Base-by-base conservation (phyloP, 257 asterid genomes). In the Scutellaria minor region DNA sequence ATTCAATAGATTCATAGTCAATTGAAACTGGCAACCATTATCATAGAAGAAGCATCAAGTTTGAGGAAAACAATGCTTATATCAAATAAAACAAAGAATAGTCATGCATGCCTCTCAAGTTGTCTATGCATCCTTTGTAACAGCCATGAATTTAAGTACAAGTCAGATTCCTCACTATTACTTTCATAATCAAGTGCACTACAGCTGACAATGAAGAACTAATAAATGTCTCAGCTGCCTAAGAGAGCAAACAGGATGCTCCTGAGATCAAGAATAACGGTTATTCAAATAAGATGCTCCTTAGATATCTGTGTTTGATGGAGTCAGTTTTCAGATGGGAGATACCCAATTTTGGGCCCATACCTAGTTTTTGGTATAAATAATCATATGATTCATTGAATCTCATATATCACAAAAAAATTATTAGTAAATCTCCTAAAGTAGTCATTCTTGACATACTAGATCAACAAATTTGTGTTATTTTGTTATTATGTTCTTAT, bases 1-100 rank as follows among this genome's bases (percentile, higher is more conserved):
- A 51, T 54, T 73, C 20, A 18, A 69, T 71, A 70, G 77, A 73
- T 74, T 37, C 37, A 22, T 35, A 68, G 31, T 7, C 46, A 72
- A 12, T 44, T 39, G 15, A 39, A 57, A 45, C 66, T 10, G 67
- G 27, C 55, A 18, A 11, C 11, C 47, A 11, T 37, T 13, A 35
- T 31, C 12, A 35, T 18, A 24, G 37, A 51, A 27, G n/a, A 68
- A 10, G 27, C 48, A 70, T 53, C 7, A 9, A 27, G 50, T 46
- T 46, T n/a, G 47, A 22, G 7, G 64, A 46, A 40, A 3, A 9
- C 22, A 56, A 13, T 8, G 41, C 9, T 53, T 7, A 35, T 14
- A 44, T 45, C 6, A 37, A 54, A 61, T 27, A 68, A 60, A 75
- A 45, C 45, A 4, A 35, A 14, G 6, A 13, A 14, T 0, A 41